Evolutionary conservation across 164 flowering plant species (phyloP).

Genomic region (Amborella trichopoda): DNA sequence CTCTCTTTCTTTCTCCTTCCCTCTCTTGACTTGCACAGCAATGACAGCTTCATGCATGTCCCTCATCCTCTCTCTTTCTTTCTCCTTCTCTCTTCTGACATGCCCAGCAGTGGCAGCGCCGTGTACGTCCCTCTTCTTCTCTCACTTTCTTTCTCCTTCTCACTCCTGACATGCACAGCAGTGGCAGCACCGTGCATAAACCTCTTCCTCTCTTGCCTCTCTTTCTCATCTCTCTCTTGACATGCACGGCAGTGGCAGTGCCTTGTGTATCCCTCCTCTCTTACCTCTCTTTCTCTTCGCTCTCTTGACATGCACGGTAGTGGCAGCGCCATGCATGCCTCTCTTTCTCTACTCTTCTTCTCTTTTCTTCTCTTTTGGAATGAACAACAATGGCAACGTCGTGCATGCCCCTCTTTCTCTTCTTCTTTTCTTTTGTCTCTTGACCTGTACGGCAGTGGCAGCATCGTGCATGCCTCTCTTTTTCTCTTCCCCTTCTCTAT

Average conservation of each 20-base stretch:
- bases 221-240: not conserved
- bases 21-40: too few species aligned
- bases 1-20: not conserved
- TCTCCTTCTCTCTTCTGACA: not conserved
- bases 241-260: too few species aligned
- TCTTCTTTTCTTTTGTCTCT: not conserved
- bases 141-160: too few species aligned
- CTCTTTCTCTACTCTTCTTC: too few species aligned
- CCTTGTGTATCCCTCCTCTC: not conserved
- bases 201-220: not conserved
- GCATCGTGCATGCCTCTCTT: too few species aligned
- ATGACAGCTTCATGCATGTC: not conserved
- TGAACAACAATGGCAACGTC: too few species aligned
- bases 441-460: not conserved
- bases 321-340: too few species aligned
- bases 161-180: not conserved
- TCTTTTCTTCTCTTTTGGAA: too few species aligned
- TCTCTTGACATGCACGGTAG: not conserved
- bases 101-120: too few species aligned
- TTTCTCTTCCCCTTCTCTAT: too few species aligned
- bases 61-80: not conserved
- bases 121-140: not conserved
- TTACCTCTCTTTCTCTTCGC: not conserved
- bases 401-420: too few species aligned
- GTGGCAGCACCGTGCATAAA: not conserved